phyloP scores from a whole-genome alignment of 1,139 yeast genomes.

The Meyerozyma athensensis region DNA sequence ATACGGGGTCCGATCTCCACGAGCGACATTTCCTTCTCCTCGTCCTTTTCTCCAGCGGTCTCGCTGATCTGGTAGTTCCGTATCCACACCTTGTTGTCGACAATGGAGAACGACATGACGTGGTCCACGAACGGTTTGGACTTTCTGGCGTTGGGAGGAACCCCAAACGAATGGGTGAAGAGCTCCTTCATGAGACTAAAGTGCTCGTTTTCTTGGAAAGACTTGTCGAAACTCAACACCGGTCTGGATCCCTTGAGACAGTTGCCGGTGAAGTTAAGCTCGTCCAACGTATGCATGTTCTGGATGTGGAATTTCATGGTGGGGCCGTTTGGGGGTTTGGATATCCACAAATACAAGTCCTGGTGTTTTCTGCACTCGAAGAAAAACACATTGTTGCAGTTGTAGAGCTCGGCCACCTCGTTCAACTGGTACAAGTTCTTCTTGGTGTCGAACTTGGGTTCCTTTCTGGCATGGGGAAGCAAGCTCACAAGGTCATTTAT shows the following conservation, averaged over 20 bases:
- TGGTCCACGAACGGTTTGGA: conserved; percentile 94
- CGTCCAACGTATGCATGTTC: conserved; percentile 94
- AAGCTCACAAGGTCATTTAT: conserved; percentile 74
- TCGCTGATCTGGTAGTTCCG: conserved; percentile 92
- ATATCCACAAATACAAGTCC: conserved; percentile 90
- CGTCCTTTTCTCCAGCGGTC: conserved; percentile 51
- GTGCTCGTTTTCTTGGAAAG: conserved; percentile 61
- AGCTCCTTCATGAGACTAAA: conserved; percentile 76
- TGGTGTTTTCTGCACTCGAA: conserved; percentile 96
- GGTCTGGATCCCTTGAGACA: conserved; percentile 96
- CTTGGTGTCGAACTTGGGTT: conserved; percentile 92
- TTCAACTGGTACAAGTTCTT: conserved; percentile 83
- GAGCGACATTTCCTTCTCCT: conserved; percentile 59
- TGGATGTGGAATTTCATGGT: conserved; percentile 91
- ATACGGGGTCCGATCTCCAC: conserved; percentile 97
- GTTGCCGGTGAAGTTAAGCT: conserved; percentile 92
- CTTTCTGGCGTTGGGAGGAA: conserved; percentile 93
- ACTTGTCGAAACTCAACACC: conserved; percentile 78
- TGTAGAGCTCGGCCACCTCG: conserved; percentile 94
- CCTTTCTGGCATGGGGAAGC: conserved; percentile 94
- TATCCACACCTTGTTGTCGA: conserved; percentile 92
- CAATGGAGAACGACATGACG: conserved; percentile 87
- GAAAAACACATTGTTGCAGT: conserved; percentile 91
- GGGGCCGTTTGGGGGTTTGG: conserved; percentile 98
- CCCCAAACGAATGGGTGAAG: conserved; percentile 85